phyloP scores from a whole-genome alignment of 305 asterid species.

The Fraxinus velutina region DNA sequence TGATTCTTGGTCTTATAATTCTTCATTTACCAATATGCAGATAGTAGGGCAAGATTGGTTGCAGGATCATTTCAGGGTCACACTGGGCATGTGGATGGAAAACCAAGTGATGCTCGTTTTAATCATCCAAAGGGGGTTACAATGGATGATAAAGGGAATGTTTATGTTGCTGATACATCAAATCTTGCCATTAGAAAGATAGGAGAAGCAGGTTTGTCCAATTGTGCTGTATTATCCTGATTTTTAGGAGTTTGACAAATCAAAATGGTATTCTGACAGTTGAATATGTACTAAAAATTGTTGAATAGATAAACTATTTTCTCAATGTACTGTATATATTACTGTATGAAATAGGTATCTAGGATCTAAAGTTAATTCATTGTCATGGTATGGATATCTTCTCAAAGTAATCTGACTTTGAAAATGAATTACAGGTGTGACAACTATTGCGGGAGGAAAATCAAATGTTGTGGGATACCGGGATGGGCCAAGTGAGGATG shows the following conservation, averaged over 20 bases:
- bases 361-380: neutral
- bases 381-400: neutral
- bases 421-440: slow-evolving; percentile 59
- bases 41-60: slow-evolving; percentile 86
- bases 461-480: slow-evolving; percentile 85
- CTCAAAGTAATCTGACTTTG: slow-evolving; percentile 20
- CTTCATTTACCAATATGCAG: slow-evolving; percentile 36
- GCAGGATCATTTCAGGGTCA: slow-evolving; percentile 97
- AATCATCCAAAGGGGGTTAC: slow-evolving; percentile 84
- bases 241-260: neutral
- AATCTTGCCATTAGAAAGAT: slow-evolving; percentile 96
- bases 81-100: slow-evolving; percentile 93
- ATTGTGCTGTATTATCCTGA: neutral
- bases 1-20: neutral
- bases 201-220: slow-evolving; percentile 72
- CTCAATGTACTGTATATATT: neutral
- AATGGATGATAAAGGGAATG: slow-evolving; percentile 93
- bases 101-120: slow-evolving; percentile 91
- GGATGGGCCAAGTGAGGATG: slow-evolving; percentile 98
- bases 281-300: neutral
- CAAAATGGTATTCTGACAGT: neutral
- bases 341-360: neutral
- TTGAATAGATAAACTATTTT: neutral
- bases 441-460: slow-evolving; percentile 98
- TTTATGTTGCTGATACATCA: slow-evolving; percentile 82